Evolutionary conservation across 2,329 filamentous ascomycete species (phyloP).

Genomic region (Aspergillus hortae): DNA sequence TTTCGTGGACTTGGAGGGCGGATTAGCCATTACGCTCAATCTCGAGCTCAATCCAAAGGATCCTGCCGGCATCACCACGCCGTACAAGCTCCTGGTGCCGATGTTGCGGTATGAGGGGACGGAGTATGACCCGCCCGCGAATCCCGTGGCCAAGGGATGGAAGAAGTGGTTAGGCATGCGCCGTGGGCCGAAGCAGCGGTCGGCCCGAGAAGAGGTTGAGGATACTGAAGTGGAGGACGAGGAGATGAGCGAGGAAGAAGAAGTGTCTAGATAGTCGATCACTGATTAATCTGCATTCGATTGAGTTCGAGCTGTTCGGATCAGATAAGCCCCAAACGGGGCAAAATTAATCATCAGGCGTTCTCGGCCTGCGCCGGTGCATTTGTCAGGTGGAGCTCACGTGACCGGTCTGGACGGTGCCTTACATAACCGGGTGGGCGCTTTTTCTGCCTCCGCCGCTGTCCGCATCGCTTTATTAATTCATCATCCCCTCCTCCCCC

Average conservation of each 20-base stretch:
- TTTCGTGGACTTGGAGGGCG: conserved; percentile 72
- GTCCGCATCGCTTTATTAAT: background rate
- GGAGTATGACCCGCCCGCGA: conserved; percentile 36
- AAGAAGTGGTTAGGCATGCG: conserved; percentile 33
- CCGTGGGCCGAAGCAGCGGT: too few relatives aligned
- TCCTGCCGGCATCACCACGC: conserved; percentile 80
- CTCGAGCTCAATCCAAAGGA: conserved; percentile 84
- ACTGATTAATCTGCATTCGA: too few relatives aligned
- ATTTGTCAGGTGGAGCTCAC: too few relatives aligned
- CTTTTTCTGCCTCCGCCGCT: too few relatives aligned
- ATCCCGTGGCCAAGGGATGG: conserved; percentile 36
- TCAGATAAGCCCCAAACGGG: too few relatives aligned
- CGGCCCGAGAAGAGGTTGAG: background rate
- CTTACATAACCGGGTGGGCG: background rate
- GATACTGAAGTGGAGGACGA: conserved; percentile 12
- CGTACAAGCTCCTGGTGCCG: conserved; percentile 84
- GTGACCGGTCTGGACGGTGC: conserved; percentile 15
- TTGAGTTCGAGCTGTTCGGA: too few relatives aligned
- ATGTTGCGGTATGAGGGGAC: conserved; percentile 57
- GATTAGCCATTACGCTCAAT: conserved; percentile 82
- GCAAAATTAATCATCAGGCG: too few relatives aligned
- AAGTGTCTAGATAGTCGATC: background rate
- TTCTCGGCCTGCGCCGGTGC: too few relatives aligned
- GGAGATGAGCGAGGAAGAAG: background rate
- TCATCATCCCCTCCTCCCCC: conserved; percentile 7